Conservation (phyloP, 352 stramenopile genomes). For the Globisporangium recalcitrans region DNA sequence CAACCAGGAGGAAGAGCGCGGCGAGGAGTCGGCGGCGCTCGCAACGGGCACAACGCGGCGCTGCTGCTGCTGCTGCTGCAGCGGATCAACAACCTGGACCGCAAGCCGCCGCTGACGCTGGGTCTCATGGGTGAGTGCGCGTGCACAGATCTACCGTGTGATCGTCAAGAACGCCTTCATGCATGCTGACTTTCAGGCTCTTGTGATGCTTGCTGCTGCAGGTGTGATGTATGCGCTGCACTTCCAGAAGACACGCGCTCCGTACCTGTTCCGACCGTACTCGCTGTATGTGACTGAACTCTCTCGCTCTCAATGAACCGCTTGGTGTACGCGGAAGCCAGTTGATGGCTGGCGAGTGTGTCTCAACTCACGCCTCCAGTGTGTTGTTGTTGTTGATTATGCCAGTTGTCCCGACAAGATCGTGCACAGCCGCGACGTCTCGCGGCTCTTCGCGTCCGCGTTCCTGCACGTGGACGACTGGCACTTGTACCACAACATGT, state of each 20-base stretch:
- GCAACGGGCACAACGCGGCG: slow-evolving; percentile 20
- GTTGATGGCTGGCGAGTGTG: neutral
- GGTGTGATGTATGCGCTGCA: slow-evolving; percentile 53
- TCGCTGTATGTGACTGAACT: slow-evolving; percentile 33
- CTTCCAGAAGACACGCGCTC: slow-evolving; percentile 39
- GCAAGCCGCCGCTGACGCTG: slow-evolving; percentile 55
- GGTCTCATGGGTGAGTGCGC: slow-evolving; percentile 30
- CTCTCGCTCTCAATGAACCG: neutral
- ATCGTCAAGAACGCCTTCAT: neutral
- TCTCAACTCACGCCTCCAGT: slow-evolving; percentile 1
- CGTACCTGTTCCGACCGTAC: slow-evolving; percentile 30
- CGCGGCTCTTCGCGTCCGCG: slow-evolving; percentile 54
- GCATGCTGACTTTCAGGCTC: neutral
- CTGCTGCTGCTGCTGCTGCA: slow-evolving; percentile 34
- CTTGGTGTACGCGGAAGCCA: neutral
- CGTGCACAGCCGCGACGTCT: slow-evolving; percentile 29
- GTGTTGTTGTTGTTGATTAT: neutral
- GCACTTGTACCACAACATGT: slow-evolving; percentile 91
- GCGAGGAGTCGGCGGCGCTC: neutral
- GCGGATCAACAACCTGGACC: slow-evolving; percentile 48
- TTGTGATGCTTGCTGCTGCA: slow-evolving; percentile 10
- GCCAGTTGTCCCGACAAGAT: slow-evolving; percentile 66
- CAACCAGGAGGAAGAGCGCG: neutral
- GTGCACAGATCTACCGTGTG: neutral
- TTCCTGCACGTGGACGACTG: slow-evolving; percentile 84